These are phyloP conservation scores for Salix suchowensis DNA, from an alignment of 345 rosid genomes.

Conservation along the genomic window DNA sequence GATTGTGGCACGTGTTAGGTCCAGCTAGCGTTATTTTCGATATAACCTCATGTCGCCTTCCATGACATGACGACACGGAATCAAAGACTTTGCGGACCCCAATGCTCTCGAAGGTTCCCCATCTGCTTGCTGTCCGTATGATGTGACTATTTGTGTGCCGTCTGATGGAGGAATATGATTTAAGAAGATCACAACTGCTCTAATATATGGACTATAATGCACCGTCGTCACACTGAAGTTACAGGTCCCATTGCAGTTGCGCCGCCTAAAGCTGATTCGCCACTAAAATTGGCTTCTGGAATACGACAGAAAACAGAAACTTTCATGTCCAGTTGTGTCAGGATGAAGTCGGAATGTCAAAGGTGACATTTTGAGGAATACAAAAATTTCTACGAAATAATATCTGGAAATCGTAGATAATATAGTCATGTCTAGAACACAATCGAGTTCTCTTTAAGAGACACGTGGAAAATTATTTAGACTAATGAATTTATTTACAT, in stretches of 20 bases:
- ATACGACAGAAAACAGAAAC: not conserved
- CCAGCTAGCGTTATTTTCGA: slow-evolving; percentile 5
- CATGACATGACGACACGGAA: not conserved
- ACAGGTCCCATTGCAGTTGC: not conserved
- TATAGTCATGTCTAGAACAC: too few relatives aligned
- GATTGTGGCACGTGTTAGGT: slow-evolving; percentile 17
- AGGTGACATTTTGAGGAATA: too few relatives aligned
- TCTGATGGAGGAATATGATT: not conserved
- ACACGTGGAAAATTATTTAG: too few relatives aligned
- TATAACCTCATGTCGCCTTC: not conserved
- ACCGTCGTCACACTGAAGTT: slow-evolving; percentile 5
- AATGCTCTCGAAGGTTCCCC: slow-evolving; percentile 23
- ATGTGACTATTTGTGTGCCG: not conserved
- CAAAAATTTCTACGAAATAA: too few relatives aligned
- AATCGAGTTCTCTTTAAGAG: too few relatives aligned
- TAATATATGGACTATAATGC: slow-evolving; percentile 27
- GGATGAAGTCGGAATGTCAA: too few relatives aligned
- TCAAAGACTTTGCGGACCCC: not conserved
- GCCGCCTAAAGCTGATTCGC: slow-evolving; percentile 9
- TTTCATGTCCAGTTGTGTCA: too few relatives aligned
- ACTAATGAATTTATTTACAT: too few relatives aligned
- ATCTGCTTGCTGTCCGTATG: not conserved
- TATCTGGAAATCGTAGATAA: too few relatives aligned
- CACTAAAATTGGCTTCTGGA: slow-evolving; percentile 1
- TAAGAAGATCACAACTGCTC: not conserved